phyloP scores from a whole-genome alignment of 768 basidiomycete genomes.

The Bullera alba region DNA sequence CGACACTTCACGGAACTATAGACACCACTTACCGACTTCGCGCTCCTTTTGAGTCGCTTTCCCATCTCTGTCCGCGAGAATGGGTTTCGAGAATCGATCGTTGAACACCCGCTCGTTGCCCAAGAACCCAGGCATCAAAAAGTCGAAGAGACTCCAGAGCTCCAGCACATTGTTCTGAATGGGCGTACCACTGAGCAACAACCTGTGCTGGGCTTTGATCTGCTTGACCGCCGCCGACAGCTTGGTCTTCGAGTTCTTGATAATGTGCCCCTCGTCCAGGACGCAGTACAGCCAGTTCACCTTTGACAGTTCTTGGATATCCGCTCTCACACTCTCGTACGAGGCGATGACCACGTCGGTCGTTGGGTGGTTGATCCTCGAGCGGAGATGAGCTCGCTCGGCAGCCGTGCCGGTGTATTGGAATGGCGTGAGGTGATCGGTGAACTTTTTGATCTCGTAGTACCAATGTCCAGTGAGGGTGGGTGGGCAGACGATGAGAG shows the following conservation, averaged over 20 bases:
- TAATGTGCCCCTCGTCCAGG: slow-evolving; percentile 95
- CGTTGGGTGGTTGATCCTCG: slow-evolving; percentile 53
- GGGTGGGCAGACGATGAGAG: slow-evolving; percentile 91
- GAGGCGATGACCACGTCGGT: slow-evolving; percentile 94
- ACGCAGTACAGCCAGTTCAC: slow-evolving; percentile 91
- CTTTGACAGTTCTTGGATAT: slow-evolving; percentile 66
- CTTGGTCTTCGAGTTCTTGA: slow-evolving; percentile 98
- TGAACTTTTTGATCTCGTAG: slow-evolving; percentile 91
- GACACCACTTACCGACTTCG: slow-evolving; percentile 69
- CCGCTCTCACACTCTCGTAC: slow-evolving; percentile 95
- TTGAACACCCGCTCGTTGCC: slow-evolving; percentile 94
- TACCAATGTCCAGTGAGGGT: slow-evolving; percentile 99
- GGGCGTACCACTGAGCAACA: slow-evolving; percentile 93
- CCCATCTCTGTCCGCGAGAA: slow-evolving; percentile 86
- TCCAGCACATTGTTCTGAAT: slow-evolving; percentile 99
- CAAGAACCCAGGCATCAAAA: slow-evolving; percentile 97
- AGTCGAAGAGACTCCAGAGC: slow-evolving; percentile 97
- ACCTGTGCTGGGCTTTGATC: slow-evolving; percentile 80
- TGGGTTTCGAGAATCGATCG: slow-evolving; percentile 91
- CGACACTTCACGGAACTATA: background rate
- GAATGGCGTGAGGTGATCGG: slow-evolving; percentile 71
- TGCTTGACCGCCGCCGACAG: slow-evolving; percentile 91
- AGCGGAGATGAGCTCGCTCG: slow-evolving; percentile 65
- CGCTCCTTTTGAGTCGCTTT: slow-evolving; percentile 75
- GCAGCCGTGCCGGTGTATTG: slow-evolving; percentile 81